Evolutionary conservation across 2,329 filamentous ascomycete genomes (phyloP), one percentile per base, ranked within the genome.

Genomic region (Bipolaris oryzae): DNA sequence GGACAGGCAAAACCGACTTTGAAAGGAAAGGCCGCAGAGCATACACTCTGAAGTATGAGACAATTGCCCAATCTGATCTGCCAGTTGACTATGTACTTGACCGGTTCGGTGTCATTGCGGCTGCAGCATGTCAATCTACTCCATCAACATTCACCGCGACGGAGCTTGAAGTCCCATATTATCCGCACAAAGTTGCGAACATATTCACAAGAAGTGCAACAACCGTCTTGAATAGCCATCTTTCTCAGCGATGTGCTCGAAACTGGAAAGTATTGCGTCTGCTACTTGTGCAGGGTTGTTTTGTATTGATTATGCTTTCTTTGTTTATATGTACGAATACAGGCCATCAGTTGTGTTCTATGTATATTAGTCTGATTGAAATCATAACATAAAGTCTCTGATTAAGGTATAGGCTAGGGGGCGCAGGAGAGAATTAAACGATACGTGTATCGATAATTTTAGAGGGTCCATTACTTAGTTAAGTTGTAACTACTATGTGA

Each of bases 61-160:
- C 15, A 42, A 43, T 62, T 37, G 15, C 47, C n/a, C 9, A 50
- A 34, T 52, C 50, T 2, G 41, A 62, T 34, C 15, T 66, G 28
- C 63, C 50, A 49, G 37, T 39, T 50, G 42, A 58, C 15, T 60
- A 64, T 54, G 20, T 21, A n/a, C 44, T 66, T 42, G 53, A 66
- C 53, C 28, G 37, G 15, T 59, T 55, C 23, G 48, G 61, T 31
- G 55, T 66, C 18, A 59, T 66, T 50, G 35, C 54, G 34, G 47
- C 47, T 50, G 11, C n/a, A 50, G 47, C 25, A 50, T 50, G 5
- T 50, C 23, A 41, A 50, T 21, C 35, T 13, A 5, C 37, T 50
- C 35, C 5, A 41, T 41, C 16, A 50, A 18, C 23, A 41, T 20
- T 21, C 23, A 50, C 37, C 7, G 35, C 10, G 23, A 41, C 23